Evolutionary conservation across 2,329 filamentous ascomycete genomes (phyloP), one percentile per base, ranked within the genome.

Genomic region (Pestalotiopsis sp.): DNA sequence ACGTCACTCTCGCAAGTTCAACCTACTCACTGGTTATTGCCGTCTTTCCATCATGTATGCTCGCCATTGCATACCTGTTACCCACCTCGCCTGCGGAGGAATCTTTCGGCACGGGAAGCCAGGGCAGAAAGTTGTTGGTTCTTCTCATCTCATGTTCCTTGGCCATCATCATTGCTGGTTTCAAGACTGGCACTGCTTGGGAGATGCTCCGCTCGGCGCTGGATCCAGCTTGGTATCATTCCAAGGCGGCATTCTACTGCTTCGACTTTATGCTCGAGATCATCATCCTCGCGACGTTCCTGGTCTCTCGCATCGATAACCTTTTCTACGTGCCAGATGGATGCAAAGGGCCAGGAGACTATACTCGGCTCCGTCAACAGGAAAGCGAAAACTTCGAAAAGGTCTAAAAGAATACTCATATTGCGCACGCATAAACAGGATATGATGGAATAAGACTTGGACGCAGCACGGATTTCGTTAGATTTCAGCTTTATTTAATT

Each of bases 211-310:
- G 72, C 4, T 73, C 70, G 0, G 59, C 70, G 9, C 68, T 57
- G 4, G 23, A 75, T 25, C 75, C 75, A 4, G 73, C 77, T 11
- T 73, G 80, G 70, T 81, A 77, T 27, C 73, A 78, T 45, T 72
- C 74, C 66, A 79, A 76, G 56, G 69, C 75, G 2, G 75, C 75
- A 0, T 80, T 82, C 66, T 82, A 82, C 70, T 72, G 75, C 23
- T 80, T 80, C 45, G 72, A 74, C 45, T 82, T 80, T 67, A 68
- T 73, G 5, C 71, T 80, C 4, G 80, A 81, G 66, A 70, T 78
- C 36, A 14, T 73, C 4, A 73, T 75, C 3, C 57, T 78, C 23
- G 66, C 61, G 13, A 63, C 75, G 20, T 65, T 75, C 25, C 73
- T 71, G 3, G n/a, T 71, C 4, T 45, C 64, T 2, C 71, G 76